Evolutionary conservation across 208 protist species (phyloP).

Genomic region (Jaenimonas drosophilae): DNA sequence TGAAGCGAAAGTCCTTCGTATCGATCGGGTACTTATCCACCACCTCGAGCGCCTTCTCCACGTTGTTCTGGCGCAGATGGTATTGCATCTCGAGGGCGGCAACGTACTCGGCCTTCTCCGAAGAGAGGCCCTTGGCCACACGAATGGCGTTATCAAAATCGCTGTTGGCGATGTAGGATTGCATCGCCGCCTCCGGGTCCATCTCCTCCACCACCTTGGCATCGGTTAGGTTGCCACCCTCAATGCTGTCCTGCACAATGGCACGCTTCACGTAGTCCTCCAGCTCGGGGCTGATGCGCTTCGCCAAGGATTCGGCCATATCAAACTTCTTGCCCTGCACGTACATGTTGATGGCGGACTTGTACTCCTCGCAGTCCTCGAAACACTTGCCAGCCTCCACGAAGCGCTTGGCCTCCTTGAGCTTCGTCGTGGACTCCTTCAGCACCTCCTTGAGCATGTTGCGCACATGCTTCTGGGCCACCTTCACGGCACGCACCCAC

Average conservation of each 20-base stretch:
- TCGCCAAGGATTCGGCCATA: slow-evolving; percentile 78
- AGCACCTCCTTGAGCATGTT: slow-evolving; percentile 75
- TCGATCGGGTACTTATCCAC: slow-evolving; percentile 51
- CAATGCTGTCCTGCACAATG: slow-evolving; percentile 85
- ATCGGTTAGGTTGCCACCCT: slow-evolving; percentile 59
- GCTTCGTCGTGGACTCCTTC: slow-evolving; percentile 49
- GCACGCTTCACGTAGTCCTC: slow-evolving; percentile 84
- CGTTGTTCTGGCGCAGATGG: slow-evolving; percentile 42
- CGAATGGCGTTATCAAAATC: slow-evolving; percentile 78
- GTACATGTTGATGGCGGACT: slow-evolving; percentile 92
- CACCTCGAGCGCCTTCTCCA: slow-evolving; percentile 47
- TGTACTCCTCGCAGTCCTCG: slow-evolving; percentile 89
- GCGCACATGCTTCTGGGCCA: slow-evolving; percentile 89
- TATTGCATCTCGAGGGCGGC: slow-evolving; percentile 71
- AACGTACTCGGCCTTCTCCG: slow-evolving; percentile 63
- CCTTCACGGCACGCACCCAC: slow-evolving; percentile 93
- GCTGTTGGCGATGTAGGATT: slow-evolving; percentile 76
- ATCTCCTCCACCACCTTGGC: slow-evolving; percentile 83
- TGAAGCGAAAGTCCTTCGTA: slow-evolving; percentile 86
- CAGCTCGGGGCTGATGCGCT: slow-evolving; percentile 78
- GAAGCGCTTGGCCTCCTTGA: slow-evolving; percentile 73
- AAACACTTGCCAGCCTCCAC: slow-evolving; percentile 85
- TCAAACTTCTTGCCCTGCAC: slow-evolving; percentile 90
- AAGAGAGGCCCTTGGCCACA: slow-evolving; percentile 50
- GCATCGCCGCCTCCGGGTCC: slow-evolving; percentile 81